Percentiles rank a stretch among this genome's conserved stretches.
Conservation (phyloP, 192 early-diverging fungal species). For the Kappamyces sp. region DNA sequence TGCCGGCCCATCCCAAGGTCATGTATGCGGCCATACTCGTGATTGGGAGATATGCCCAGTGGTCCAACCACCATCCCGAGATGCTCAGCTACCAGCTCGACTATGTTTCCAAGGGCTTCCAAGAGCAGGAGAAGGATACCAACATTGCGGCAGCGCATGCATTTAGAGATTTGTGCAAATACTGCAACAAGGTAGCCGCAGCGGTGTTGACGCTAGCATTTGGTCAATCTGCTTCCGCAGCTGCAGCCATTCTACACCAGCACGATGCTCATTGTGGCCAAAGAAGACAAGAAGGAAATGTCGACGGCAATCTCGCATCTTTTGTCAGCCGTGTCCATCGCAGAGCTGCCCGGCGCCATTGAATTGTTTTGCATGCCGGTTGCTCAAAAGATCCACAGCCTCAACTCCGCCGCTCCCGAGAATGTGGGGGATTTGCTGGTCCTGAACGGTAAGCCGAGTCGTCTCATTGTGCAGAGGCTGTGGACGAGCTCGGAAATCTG, state of each 20-base stretch:
- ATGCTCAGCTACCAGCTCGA: slow-evolving; percentile 88
- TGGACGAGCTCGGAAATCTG: slow-evolving; percentile 60
- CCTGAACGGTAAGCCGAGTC: slow-evolving; percentile 1
- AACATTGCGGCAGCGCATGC: slow-evolving; percentile 80
- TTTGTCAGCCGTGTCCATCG: slow-evolving; percentile 67
- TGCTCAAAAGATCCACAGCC: slow-evolving; percentile 61
- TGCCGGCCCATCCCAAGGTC: slow-evolving; percentile 90
- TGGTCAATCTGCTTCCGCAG: slow-evolving; percentile 72
- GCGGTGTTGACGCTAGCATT: slow-evolving; percentile 33
- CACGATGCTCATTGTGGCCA: slow-evolving; percentile 60
- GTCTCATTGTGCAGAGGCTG: slow-evolving; percentile 33
- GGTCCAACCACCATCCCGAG: slow-evolving; percentile 84
- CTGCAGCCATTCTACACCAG: slow-evolving; percentile 80
- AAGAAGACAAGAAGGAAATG: slow-evolving; percentile 68
- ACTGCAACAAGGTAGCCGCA: slow-evolving; percentile 74
- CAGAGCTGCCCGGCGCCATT: slow-evolving; percentile 53
- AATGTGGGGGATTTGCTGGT: slow-evolving; percentile 4
- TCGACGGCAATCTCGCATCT: slow-evolving; percentile 87
- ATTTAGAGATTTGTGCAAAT: slow-evolving; percentile 83
- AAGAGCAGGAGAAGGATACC: slow-evolving; percentile 61
- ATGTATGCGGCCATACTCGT: slow-evolving; percentile 94
- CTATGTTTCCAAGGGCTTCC: slow-evolving; percentile 87
- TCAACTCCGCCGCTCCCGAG: slow-evolving; percentile 28
- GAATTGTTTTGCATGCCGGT: slow-evolving; percentile 68
- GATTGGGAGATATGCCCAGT: slow-evolving; percentile 90